These are phyloP conservation scores for Neonectria punicea DNA, from an alignment of 2,329 filamentous ascomycete genomes.

Conservation along the genomic window DNA sequence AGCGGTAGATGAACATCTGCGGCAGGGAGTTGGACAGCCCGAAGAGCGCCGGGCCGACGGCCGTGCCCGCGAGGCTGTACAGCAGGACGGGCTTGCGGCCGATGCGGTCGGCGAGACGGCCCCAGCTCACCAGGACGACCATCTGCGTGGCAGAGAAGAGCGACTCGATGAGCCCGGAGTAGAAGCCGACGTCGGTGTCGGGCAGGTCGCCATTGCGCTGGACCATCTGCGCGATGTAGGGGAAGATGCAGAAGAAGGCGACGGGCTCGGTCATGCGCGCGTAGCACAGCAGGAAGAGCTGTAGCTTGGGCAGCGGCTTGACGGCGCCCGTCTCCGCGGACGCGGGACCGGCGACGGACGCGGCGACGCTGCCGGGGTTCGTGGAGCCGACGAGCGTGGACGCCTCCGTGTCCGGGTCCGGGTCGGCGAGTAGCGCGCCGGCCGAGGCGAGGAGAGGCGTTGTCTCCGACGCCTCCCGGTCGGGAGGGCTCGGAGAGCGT, in stretches of 20 bases:
- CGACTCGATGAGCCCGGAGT: slow-evolving; percentile 78
- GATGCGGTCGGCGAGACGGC: slow-evolving; percentile 67
- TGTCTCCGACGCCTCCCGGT: slow-evolving; percentile 31
- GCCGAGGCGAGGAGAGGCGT: slow-evolving; percentile 35
- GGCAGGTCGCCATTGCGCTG: slow-evolving; percentile 70
- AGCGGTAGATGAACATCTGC: slow-evolving; percentile 81
- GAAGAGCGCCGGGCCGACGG: slow-evolving; percentile 71
- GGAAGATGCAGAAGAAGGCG: slow-evolving; percentile 86
- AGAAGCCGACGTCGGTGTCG: slow-evolving; percentile 79
- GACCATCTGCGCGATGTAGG: slow-evolving; percentile 84
- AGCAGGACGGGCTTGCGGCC: slow-evolving; percentile 81
- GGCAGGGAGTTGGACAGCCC: slow-evolving; percentile 73
- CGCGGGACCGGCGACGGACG: slow-evolving; percentile 1
- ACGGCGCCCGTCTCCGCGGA: slow-evolving; percentile 14
- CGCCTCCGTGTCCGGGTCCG: slow-evolving; percentile 39
- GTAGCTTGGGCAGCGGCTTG: slow-evolving; percentile 56
- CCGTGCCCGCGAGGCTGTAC: slow-evolving; percentile 71
- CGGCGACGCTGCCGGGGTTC: slow-evolving; percentile 24
- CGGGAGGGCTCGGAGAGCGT: slow-evolving; percentile 12
- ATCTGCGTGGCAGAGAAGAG: slow-evolving; percentile 82
- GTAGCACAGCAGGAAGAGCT: slow-evolving; percentile 79
- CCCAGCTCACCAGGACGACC: slow-evolving; percentile 81
- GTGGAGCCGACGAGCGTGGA: slow-evolving; percentile 40
- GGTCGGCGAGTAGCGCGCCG: slow-evolving; percentile 22
- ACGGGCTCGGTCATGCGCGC: slow-evolving; percentile 79